Base-by-base conservation (phyloP, 129 eudicot species). In the Helianthus tuberosus region DNA sequence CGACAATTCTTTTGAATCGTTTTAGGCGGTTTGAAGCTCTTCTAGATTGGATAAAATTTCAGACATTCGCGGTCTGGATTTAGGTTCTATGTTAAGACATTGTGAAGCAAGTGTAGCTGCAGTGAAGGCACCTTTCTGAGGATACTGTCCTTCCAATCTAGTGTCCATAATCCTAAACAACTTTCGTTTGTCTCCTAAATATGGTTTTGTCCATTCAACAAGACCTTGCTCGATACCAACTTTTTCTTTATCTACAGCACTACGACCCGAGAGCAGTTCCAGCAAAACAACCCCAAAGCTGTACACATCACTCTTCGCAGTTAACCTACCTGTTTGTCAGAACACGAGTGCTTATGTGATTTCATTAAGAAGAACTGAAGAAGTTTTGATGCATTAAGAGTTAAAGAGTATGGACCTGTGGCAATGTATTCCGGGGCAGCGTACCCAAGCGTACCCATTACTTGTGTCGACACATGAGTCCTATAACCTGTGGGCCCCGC, bases 361-460 rank as follows among this genome's bases (percentile, higher is more conserved):
- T 47, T 9, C 43, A n/a, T n/a, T n/a, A n/a, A n/a, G n/a, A n/a
- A n/a, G n/a, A n/a, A n/a, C n/a, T n/a, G n/a, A n/a, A n/a, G n/a
- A n/a, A n/a, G 61, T 75, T 44, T 66, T 39, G 8, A 11, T 11
- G 25, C 36, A 44, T 17, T 43, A 38, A 55, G 46, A 54, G 49
- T 52, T 46, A 13, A 73, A 73, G 49, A 13, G 48, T 11, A 77
- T 70, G 36, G 32, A 91, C 97, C 97, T 84, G 96, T 88, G 52
- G 97, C 96, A 25, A 92, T 81, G 82, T 89, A 89, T 77, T 92
- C 97, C 16, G 97, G 97, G 15, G 97, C 97, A 47, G 96, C 97
- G 67, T 92, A 92, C 27, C 97, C 97, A 14, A 85, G 91, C 27
- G 96, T 92, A 61, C 96, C 97, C 93, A 87, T 87, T 59, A 92